A percentile compares a stretch with the other conserved stretches of the same genome.
These are phyloP conservation scores for Talaromyces sp. DNA, from an alignment of 2,329 filamentous ascomycete genomes.

Conservation along the genomic window DNA sequence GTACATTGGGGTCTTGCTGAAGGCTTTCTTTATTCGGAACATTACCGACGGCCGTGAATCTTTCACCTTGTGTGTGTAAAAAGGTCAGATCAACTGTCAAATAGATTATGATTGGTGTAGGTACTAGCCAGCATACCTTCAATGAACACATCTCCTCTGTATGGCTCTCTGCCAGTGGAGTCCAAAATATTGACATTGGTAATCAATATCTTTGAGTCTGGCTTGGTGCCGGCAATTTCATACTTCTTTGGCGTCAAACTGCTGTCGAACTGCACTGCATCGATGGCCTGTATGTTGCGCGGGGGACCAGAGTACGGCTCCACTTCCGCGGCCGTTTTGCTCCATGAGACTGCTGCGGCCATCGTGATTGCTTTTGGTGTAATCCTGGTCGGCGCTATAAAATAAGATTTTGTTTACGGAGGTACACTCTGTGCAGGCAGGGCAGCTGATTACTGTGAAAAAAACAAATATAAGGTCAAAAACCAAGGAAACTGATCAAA, in stretches of 20 bases:
- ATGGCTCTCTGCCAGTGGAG: constrained; percentile 32
- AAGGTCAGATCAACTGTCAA: not conserved
- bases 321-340: not conserved
- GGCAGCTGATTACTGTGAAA: not conserved
- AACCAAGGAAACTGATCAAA: not conserved
- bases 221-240: constrained; percentile 17
- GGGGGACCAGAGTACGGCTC: constrained; percentile 19
- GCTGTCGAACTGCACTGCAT: constrained; percentile 25
- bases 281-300: constrained; percentile 20
- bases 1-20: constrained; percentile 25
- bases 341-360: not conserved
- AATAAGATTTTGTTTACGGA: too few species aligned
- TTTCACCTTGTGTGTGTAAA: constrained; percentile 20
- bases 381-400: not conserved
- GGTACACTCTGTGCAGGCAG: not conserved
- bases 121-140: constrained; percentile 22
- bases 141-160: constrained; percentile 36
- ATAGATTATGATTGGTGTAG: too few species aligned
- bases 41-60: constrained; percentile 28
- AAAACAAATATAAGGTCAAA: not conserved
- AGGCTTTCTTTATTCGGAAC: constrained; percentile 27
- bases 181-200: constrained; percentile 25
- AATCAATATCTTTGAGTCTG: not conserved
- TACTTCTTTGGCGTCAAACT: constrained; percentile 24
- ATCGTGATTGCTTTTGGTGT: not conserved